A percentile compares a stretch with the other conserved stretches of the same genome.
Evolutionary conservation across 2,329 filamentous ascomycete species (phyloP).

Genomic region (Tolypocladium sp.): DNA sequence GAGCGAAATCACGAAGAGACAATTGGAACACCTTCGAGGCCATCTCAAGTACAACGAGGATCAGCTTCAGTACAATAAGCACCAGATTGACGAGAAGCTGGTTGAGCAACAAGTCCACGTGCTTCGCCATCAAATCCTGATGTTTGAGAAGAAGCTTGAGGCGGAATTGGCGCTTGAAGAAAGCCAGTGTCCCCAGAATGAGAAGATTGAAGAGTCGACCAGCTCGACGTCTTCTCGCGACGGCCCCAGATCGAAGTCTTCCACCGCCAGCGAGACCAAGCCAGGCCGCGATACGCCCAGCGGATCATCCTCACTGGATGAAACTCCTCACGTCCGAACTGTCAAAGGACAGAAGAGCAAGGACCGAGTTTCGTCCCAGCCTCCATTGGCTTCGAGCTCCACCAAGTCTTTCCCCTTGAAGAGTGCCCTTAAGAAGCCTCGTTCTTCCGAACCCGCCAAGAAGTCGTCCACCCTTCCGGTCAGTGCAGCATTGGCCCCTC

Average conservation of each 20-base stretch:
- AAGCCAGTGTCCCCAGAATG: slow-evolving; percentile 27
- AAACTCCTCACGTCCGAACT: slow-evolving; percentile 4
- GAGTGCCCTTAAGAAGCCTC: slow-evolving; percentile 7
- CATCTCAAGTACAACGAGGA: slow-evolving; percentile 48
- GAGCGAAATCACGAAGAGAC: slow-evolving; percentile 52
- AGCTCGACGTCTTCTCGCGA: slow-evolving; percentile 9
- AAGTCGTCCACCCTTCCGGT: slow-evolving; percentile 31
- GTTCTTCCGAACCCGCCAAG: slow-evolving; percentile 14
- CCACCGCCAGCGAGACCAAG: slow-evolving; percentile 7
- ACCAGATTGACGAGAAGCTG: slow-evolving; percentile 50
- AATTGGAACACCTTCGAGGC: slow-evolving; percentile 41
- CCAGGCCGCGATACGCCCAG: slow-evolving; percentile 5
- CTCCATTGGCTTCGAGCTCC: slow-evolving; percentile 15
- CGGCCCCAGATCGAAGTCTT: slow-evolving; percentile 5
- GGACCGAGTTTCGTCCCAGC: slow-evolving; percentile 8
- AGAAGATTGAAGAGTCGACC: slow-evolving; percentile 13
- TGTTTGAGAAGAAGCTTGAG: slow-evolving; percentile 39
- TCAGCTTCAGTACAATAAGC: slow-evolving; percentile 51
- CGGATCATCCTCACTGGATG: slow-evolving; percentile 7
- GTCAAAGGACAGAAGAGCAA: slow-evolving; percentile 4
- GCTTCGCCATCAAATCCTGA: slow-evolving; percentile 35
- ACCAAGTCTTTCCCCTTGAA: slow-evolving; percentile 15
- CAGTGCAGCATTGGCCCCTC: slow-evolving; percentile 37
- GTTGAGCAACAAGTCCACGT: slow-evolving; percentile 33
- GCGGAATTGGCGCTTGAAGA: slow-evolving; percentile 37